These are phyloP conservation scores for Flaveria linearis DNA, from an alignment of 129 eudicot species.

Conservation along the genomic window DNA sequence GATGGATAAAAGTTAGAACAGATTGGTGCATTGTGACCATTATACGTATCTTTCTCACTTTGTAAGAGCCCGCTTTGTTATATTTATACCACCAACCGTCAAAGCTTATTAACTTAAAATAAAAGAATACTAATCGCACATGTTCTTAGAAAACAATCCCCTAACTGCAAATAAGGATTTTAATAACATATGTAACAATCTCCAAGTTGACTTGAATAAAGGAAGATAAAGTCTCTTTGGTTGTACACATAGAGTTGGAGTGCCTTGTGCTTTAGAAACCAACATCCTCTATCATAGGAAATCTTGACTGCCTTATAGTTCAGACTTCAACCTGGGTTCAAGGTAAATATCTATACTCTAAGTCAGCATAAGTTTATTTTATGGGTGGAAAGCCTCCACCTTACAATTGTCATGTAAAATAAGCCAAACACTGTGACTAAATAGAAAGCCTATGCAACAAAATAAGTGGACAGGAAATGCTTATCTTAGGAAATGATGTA, in stretches of 20 bases:
- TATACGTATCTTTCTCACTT: no score
- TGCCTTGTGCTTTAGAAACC: background rate
- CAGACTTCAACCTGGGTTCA: background rate
- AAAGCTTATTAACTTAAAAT: no score
- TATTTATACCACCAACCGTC: no score
- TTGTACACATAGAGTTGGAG: background rate
- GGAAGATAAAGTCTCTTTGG: no score
- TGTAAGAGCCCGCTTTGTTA: no score
- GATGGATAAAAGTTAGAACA: background rate
- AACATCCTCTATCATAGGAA: background rate
- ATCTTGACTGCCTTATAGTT: background rate
- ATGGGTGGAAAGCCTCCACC: background rate
- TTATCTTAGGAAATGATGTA: background rate
- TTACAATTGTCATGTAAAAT: background rate
- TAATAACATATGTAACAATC: no score
- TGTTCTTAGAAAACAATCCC: no score
- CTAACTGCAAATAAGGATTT: no score
- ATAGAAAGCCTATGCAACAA: background rate
- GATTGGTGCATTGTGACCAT: background rate
- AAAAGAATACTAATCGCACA: no score
- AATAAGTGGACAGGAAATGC: background rate
- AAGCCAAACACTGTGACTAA: background rate
- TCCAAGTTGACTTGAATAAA: no score
- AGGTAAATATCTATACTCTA: background rate
- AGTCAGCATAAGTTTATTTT: background rate